Evolutionary conservation across 768 basidiomycete genomes (phyloP).

Genomic region (Trametes punicea): DNA sequence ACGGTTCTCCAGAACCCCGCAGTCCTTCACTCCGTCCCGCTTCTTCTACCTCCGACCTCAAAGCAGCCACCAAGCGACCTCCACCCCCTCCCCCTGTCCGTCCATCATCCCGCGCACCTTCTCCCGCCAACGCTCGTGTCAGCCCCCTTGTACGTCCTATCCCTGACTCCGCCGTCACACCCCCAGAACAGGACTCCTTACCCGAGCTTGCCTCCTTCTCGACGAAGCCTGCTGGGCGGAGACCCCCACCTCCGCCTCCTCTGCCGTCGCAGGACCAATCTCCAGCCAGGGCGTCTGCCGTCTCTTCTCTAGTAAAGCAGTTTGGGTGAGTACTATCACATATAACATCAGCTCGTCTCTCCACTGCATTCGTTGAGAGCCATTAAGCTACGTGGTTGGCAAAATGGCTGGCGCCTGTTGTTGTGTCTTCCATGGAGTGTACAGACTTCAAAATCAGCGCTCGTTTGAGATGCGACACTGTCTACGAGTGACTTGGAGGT

Average conservation of each 20-base stretch:
- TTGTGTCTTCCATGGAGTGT: neutral
- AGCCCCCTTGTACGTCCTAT: conserved; percentile 54
- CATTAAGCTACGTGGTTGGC: too few relatives aligned
- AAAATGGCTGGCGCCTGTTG: too few relatives aligned
- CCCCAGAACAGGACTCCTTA: neutral
- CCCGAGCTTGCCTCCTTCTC: neutral
- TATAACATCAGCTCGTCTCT: neutral
- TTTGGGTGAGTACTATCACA: conserved; percentile 44
- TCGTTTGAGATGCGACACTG: too few relatives aligned
- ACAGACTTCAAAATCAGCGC: too few relatives aligned
- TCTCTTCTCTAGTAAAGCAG: conserved; percentile 42
- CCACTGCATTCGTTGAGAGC: too few relatives aligned
- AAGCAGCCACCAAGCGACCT: conserved; percentile 38
- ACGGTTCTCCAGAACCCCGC: conserved; percentile 26
- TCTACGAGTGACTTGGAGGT: too few relatives aligned
- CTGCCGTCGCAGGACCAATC: conserved; percentile 9
- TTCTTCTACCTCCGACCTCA: conserved; percentile 55
- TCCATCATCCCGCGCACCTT: conserved; percentile 26
- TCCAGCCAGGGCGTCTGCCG: conserved; percentile 20
- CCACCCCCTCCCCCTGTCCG: conserved; percentile 62
- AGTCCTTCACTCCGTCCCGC: conserved; percentile 41
- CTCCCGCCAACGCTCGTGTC: conserved; percentile 40
- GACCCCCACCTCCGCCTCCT: conserved; percentile 24
- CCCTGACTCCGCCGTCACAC: conserved; percentile 28
- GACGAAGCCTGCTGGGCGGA: conserved; percentile 2